Percentiles rank a stretch among this genome's conserved stretches.
Conservation (phyloP, 257 asterid genomes). For the Solanum microdontum region DNA sequence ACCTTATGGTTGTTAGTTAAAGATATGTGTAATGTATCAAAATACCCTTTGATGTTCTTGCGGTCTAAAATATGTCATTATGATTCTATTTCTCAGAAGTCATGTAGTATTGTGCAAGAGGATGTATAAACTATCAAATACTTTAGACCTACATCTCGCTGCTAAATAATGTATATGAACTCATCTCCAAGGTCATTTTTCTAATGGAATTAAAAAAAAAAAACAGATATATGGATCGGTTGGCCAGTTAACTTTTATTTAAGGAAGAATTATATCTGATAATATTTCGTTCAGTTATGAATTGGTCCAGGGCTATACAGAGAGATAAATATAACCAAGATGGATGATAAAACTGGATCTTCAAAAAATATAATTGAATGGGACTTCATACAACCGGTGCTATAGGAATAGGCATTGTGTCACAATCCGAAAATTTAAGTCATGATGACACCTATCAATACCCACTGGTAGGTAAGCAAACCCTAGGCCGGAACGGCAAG, state of each 20-base stretch:
- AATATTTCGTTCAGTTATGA: not conserved
- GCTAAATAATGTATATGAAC: too few relatives aligned
- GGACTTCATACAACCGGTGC: not conserved
- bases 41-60: not conserved
- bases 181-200: too few relatives aligned
- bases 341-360: not conserved
- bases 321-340: not conserved
- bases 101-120: too few relatives aligned
- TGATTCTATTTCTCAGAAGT: too few relatives aligned
- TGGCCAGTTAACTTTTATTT: not conserved
- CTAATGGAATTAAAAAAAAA: too few relatives aligned
- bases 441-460: too few relatives aligned
- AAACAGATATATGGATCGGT: not conserved
- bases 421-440: too few relatives aligned
- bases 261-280: not conserved
- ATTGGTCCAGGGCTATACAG: not conserved
- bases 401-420: too few relatives aligned
- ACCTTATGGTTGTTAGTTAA: not conserved
- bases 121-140: too few relatives aligned
- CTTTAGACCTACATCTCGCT: too few relatives aligned
- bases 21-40: too few relatives aligned
- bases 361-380: not conserved
- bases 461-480: not conserved
- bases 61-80: not conserved
- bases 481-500: not conserved